Evolutionary conservation across 495 filamentous ascomycete genomes (phyloP).

Genomic region (Parathielavia appendiculata): DNA sequence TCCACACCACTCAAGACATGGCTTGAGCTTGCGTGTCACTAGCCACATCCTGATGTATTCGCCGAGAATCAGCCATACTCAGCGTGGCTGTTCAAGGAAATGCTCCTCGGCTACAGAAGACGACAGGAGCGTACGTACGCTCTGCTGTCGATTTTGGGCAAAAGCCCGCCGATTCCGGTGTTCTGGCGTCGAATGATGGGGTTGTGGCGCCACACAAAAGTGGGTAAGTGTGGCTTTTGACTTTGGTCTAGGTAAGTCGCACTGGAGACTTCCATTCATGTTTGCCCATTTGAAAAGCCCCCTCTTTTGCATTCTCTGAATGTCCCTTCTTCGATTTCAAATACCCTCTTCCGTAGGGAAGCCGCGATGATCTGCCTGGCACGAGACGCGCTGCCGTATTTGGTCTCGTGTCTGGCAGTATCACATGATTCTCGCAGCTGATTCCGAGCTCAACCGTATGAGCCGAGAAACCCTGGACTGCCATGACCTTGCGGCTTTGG

Average conservation of each 20-base stretch:
- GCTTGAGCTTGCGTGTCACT: neutral
- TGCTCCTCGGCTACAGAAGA: neutral
- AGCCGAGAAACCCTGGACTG: too few species aligned
- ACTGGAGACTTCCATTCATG: too few species aligned
- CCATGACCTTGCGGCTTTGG: neutral
- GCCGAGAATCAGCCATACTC: neutral
- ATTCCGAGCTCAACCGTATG: neutral
- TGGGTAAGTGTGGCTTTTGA: neutral
- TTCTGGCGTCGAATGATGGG: neutral
- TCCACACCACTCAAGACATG: neutral
- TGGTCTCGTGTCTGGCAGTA: neutral
- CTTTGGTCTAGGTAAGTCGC: neutral
- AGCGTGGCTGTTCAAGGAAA: constrained; percentile 3
- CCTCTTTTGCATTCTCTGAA: too few species aligned
- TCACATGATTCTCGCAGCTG: constrained; percentile 13
- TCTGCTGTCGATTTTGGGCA: neutral
- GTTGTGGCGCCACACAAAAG: neutral
- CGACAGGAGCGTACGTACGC: constrained; percentile 7
- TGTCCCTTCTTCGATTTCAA: neutral
- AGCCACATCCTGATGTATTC: neutral
- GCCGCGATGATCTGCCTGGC: too few species aligned
- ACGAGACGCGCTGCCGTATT: neutral
- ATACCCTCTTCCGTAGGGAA: neutral
- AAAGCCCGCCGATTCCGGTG: neutral
- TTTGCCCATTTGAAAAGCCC: too few species aligned